phyloP scores from a whole-genome alignment of 1,284 basidiomycete genomes.

The Marasmius tenuissimus region DNA sequence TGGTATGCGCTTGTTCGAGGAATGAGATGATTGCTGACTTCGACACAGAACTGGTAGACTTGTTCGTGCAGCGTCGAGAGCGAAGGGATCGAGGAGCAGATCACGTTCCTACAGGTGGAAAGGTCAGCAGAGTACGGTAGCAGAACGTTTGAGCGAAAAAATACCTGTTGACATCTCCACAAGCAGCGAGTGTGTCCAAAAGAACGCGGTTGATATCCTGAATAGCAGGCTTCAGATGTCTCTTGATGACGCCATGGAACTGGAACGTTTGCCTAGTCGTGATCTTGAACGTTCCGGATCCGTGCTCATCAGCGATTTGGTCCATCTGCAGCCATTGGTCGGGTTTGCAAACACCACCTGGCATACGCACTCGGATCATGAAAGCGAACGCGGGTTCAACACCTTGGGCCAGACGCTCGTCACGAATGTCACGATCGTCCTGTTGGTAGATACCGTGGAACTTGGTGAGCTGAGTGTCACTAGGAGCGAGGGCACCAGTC shows the following conservation, averaged over 20 bases:
- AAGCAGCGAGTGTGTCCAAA: conserved; percentile 96
- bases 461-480: conserved; percentile 95
- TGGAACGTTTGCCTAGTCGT: conserved; percentile 99
- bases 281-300: conserved; percentile 94
- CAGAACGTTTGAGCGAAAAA: conserved; percentile 18
- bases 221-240: conserved; percentile 93
- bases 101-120: conserved; percentile 69
- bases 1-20: conserved; percentile 95
- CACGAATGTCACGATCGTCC: conserved; percentile 97
- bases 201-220: conserved; percentile 93
- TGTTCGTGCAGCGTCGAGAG: conserved; percentile 83
- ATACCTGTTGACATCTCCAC: conserved; percentile 95
- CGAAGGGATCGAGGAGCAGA: conserved; percentile 90
- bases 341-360: conserved; percentile 91
- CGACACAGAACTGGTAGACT: conserved; percentile 86
- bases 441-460: conserved; percentile 99
- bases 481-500: conserved; percentile 88
- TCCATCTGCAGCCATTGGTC: conserved; percentile 96
- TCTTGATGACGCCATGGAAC: conserved; percentile 98
- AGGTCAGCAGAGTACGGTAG: conserved; percentile 1
- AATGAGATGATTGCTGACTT: conserved; percentile 84
- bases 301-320: conserved; percentile 94
- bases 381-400: conserved; percentile 96
- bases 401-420: conserved; percentile 91
- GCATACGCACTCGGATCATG: conserved; percentile 98